Base-by-base conservation (phyloP, 352 stramenopile genomes). In the Pythium chondricola region DNA sequence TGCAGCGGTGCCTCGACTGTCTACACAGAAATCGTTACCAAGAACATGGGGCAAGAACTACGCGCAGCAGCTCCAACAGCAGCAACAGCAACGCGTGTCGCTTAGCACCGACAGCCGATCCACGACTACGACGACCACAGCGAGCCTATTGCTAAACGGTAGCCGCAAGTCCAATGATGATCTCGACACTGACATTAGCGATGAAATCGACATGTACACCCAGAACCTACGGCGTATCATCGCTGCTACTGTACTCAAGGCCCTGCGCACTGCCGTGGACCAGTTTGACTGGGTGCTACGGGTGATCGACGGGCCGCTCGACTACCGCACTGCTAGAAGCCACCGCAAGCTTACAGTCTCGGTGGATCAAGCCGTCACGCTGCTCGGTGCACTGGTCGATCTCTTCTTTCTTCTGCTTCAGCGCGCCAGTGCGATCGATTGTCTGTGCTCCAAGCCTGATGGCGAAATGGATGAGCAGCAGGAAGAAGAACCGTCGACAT, bases 21-120 rank as follows among this genome's bases (percentile, higher is more conserved):
- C 57, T 9, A 48, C 41, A 2, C 65, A 71, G 16, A 69, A 69
- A 18, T 79, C 78, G 2, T 56, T 87, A 25, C 78, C 78, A 10
- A 71, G 75, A 4, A 85, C 76, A 27, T 87, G 78, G 78, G 75
- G 64, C 9, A 89, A 89, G 37, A 70, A 72, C 20, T 69, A 82
- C 35, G 40, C 54, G 3, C 58, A 53, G 2, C 52, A 63, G 17
- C 58, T 61, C 22, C 57, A 37, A 24, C 42, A 63, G 24, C 57
- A 37, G 41, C 42, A 37, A 6, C 53, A 56, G 29, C 40, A 39
- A n/a, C 39, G 45, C 2, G 26, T 51, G 16, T 70, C 56, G 7
- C 26, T 61, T 4, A 70, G 32, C 27, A 16, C 38, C 20, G n/a
- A n/a, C n/a, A n/a, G n/a, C n/a, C 42, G 25, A 17, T 33, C 21